These are phyloP conservation scores for Fusarium chaquense DNA, from an alignment of 2,329 filamentous ascomycete species.

Conservation along the genomic window DNA sequence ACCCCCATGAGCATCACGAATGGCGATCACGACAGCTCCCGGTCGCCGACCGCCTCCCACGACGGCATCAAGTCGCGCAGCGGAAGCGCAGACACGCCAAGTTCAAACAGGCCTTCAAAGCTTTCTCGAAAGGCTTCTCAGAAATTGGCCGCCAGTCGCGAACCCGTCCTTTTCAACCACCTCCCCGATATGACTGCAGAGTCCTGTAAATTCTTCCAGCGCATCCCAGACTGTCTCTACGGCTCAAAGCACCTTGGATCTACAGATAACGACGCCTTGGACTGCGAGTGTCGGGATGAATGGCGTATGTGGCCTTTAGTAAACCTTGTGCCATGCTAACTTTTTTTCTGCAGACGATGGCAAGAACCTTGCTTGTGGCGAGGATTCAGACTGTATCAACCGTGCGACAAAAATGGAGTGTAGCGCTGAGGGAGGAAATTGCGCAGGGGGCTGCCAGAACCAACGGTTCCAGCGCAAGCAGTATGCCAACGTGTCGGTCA, in stretches of 20 bases:
- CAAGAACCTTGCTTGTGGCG: slow-evolving; percentile 87
- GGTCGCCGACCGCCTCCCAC: slow-evolving; percentile 58
- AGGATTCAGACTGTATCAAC: slow-evolving; percentile 98
- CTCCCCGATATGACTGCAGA: slow-evolving; percentile 83
- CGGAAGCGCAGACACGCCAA: slow-evolving; percentile 62
- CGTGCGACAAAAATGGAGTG: slow-evolving; percentile 98
- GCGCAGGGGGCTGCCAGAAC: slow-evolving; percentile 89
- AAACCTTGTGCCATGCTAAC: slow-evolving; percentile 22
- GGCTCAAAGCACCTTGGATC: slow-evolving; percentile 91
- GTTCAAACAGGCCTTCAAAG: slow-evolving; percentile 72
- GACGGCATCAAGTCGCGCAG: slow-evolving; percentile 61
- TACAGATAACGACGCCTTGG: slow-evolving; percentile 89
- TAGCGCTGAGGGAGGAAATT: slow-evolving; percentile 80
- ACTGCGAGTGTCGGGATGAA: slow-evolving; percentile 95
- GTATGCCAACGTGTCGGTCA: slow-evolving; percentile 91
- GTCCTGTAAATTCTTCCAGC: slow-evolving; percentile 79
- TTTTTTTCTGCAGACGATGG: slow-evolving; percentile 62
- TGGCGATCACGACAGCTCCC: slow-evolving; percentile 44
- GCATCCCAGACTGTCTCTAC: slow-evolving; percentile 89
- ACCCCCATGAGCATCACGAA: slow-evolving; percentile 55
- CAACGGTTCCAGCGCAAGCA: slow-evolving; percentile 92
- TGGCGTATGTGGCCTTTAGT: slow-evolving; percentile 77
- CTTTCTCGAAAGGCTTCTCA: slow-evolving; percentile 79
- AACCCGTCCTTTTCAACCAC: slow-evolving; percentile 76
- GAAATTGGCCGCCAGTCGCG: slow-evolving; percentile 70